Evolutionary conservation across 352 stramenopile species (phyloP).

Genomic region (Phytophthora colocasiae): DNA sequence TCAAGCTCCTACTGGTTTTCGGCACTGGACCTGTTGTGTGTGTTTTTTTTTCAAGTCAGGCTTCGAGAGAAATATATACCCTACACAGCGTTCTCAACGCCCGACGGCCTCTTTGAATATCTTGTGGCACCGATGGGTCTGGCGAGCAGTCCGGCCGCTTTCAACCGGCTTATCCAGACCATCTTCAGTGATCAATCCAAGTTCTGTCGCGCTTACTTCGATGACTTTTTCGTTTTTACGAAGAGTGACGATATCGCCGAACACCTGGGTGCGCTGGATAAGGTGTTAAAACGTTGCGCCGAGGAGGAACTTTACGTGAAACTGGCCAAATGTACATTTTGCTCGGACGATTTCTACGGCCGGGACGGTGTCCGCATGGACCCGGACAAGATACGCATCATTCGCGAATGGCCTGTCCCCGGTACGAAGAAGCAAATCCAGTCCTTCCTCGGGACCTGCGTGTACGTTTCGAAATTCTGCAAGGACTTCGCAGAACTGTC

Average conservation of each 20-base stretch:
- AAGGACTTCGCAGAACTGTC: neutral
- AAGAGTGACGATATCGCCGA: neutral
- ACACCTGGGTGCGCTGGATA: neutral
- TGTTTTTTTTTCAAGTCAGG: conserved; percentile 1
- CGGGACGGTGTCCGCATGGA: neutral
- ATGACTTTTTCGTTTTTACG: conserved; percentile 4
- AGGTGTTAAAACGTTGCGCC: neutral
- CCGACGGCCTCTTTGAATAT: conserved; percentile 1
- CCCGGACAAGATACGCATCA: neutral
- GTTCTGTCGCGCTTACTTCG: conserved; percentile 5
- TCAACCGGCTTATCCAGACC: neutral
- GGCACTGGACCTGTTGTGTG: neutral
- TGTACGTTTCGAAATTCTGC: neutral
- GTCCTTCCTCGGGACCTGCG: neutral
- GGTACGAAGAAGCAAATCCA: neutral
- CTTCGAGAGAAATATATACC: neutral
- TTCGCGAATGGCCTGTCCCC: neutral
- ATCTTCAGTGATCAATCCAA: conserved; percentile 1
- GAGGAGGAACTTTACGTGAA: neutral
- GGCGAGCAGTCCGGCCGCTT: neutral
- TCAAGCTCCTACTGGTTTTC: conserved; percentile 1
- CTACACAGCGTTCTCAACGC: conserved; percentile 2
- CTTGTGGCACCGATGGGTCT: conserved; percentile 3
- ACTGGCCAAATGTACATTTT: conserved; percentile 1
- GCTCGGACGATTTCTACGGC: neutral